phyloP scores from a whole-genome alignment of 164 flowering plant genomes.

The Vitis vinifera region ASM3070453v1 NC_081820.1:21899501-21900000 shows the following conservation, averaged over 20 bases:
- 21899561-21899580: slow-evolving; percentile 59
- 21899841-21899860: slow-evolving; percentile 15
- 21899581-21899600: slow-evolving; percentile 24
- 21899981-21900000: slow-evolving; percentile 25
- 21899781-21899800: slow-evolving; percentile 13
- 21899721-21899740: slow-evolving; percentile 21
- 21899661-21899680: slow-evolving; percentile 20
- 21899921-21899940: slow-evolving; percentile 22
- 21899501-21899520: slow-evolving; percentile 18
- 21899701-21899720: slow-evolving; percentile 23
- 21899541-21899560: slow-evolving; percentile 18
- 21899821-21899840: slow-evolving; percentile 5
- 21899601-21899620: slow-evolving; percentile 17
- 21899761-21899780: slow-evolving; percentile 5
- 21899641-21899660: slow-evolving; percentile 24
- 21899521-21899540: slow-evolving; percentile 29
- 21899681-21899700: slow-evolving; percentile 10
- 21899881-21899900: slow-evolving; percentile 11
- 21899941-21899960: slow-evolving; percentile 22
- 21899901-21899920: slow-evolving; percentile 21
- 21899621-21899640: slow-evolving; percentile 13
- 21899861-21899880: slow-evolving; percentile 20
- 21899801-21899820: slow-evolving; percentile 11
- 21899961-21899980: slow-evolving; percentile 24
- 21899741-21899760: slow-evolving; percentile 16